Evolutionary conservation across 805 yeast genomes (phyloP).

Genomic region (Saccharomycopsis fibuligera): DNA sequence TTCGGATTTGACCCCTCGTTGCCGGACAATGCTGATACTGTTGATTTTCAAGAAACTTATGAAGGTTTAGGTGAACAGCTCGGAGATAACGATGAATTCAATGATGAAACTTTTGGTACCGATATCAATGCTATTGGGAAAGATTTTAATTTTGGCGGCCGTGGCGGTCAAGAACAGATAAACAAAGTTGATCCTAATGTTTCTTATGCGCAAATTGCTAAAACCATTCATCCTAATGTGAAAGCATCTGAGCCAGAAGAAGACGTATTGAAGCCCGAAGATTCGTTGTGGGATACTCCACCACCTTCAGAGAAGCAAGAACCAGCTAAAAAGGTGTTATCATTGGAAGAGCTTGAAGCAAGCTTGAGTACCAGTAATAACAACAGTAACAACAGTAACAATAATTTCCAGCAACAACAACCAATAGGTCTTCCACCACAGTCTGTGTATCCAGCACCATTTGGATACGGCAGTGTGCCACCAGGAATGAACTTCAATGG

Average conservation of each 20-base stretch:
- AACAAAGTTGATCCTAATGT: conserved; percentile 25
- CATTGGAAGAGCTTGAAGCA: conserved; percentile 83
- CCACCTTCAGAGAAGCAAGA: conserved; percentile 21
- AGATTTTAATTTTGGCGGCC: conserved; percentile 57
- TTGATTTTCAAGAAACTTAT: conserved; percentile 80
- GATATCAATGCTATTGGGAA: conserved; percentile 41
- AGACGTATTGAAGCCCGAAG: conserved; percentile 58
- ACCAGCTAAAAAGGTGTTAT: conserved; percentile 39
- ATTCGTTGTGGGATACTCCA: conserved; percentile 55
- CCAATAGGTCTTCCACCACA: conserved; percentile 29
- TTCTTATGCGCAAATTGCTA: conserved; percentile 40
- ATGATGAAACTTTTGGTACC: conserved; percentile 73
- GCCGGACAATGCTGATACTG: conserved; percentile 31
- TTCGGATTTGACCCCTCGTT: conserved; percentile 51
- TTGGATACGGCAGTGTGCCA: conserved; percentile 20
- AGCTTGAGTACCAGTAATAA: conserved; percentile 34
- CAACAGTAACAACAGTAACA: conserved; percentile 22
- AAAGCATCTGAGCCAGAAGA: conserved; percentile 27
- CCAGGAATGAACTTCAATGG: conserved; percentile 17
- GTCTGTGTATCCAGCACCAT: conserved; percentile 4
- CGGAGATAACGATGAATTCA: conserved; percentile 73
- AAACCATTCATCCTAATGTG: conserved; percentile 32
- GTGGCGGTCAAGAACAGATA: conserved; percentile 27
- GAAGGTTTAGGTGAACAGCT: conserved; percentile 65
- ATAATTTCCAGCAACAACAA: conserved; percentile 23